phyloP scores from a whole-genome alignment of 176 grass and related monocot genomes.

The Otatea glauca region DNA sequence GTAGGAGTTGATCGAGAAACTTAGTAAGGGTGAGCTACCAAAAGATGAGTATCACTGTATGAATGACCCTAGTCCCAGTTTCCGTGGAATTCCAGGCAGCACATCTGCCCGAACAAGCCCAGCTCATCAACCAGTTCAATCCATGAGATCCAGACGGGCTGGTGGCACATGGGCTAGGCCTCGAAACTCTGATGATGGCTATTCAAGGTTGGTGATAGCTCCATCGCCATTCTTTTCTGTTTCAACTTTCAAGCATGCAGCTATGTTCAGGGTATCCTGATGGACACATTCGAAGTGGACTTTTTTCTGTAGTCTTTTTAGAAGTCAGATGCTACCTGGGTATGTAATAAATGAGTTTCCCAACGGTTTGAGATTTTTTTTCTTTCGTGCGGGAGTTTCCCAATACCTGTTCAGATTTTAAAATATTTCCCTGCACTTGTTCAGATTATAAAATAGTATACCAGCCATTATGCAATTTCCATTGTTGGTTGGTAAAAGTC shows the following conservation, averaged over 20 bases:
- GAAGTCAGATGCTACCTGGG: no score
- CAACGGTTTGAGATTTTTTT: no score
- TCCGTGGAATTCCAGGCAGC: slow-evolving; percentile 54
- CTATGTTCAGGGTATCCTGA: background rate
- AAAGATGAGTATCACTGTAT: slow-evolving; percentile 85
- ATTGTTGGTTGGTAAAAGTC: background rate
- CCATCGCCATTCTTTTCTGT: background rate
- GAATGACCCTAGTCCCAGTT: slow-evolving; percentile 80
- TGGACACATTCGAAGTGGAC: background rate
- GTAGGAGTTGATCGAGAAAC: slow-evolving; percentile 85
- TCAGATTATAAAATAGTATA: slow-evolving; percentile 13
- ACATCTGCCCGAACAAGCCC: slow-evolving; percentile 49
- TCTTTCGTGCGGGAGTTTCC: no score
- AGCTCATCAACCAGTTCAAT: slow-evolving; percentile 62
- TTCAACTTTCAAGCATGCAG: slow-evolving; percentile 13
- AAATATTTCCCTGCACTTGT: no score
- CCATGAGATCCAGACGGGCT: slow-evolving; percentile 70
- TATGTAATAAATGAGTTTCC: no score
- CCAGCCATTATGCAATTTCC: background rate
- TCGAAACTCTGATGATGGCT: slow-evolving; percentile 83
- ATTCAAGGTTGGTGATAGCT: slow-evolving; percentile 65
- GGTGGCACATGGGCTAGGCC: slow-evolving; percentile 82
- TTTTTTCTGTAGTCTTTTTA: background rate
- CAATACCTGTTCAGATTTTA: no score
- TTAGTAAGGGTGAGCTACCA: slow-evolving; percentile 73